phyloP scores from a whole-genome alignment of 2,329 filamentous ascomycete genomes.

The Amauroascus verrucosus region DNA sequence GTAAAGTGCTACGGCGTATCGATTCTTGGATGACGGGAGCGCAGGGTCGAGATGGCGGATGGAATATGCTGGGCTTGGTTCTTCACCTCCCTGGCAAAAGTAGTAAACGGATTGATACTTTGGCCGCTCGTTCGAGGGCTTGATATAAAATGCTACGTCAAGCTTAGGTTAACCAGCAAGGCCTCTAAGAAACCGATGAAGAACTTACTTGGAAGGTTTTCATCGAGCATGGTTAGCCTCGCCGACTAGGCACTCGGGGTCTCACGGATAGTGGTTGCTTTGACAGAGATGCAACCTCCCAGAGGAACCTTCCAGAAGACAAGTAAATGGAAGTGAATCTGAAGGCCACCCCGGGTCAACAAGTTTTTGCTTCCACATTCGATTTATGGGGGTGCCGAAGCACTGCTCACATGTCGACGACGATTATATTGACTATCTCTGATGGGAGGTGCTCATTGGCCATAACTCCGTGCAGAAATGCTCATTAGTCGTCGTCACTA shows the following conservation, averaged over 20 bases:
- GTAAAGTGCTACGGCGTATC: constrained; percentile 76
- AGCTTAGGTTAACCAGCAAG: not conserved
- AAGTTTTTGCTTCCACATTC: not conserved
- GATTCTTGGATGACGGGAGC: constrained; percentile 61
- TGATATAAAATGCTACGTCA: constrained; percentile 48
- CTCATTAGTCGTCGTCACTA: too few relatives aligned
- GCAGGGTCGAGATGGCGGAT: constrained; percentile 64
- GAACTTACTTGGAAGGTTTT: constrained; percentile 65
- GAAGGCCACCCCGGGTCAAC: not conserved
- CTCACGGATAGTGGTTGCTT: not conserved
- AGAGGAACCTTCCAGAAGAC: not conserved
- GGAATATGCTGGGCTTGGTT: constrained; percentile 70
- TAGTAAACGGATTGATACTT: constrained; percentile 33
- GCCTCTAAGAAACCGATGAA: not conserved
- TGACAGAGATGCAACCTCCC: not conserved
- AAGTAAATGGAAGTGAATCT: not conserved
- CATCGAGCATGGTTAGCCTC: constrained; percentile 64
- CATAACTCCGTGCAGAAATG: too few relatives aligned
- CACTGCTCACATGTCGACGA: too few relatives aligned
- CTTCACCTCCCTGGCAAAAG: constrained; percentile 62
- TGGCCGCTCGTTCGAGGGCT: constrained; percentile 40
- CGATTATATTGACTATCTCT: too few relatives aligned
- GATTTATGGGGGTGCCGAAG: not conserved
- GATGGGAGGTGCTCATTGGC: too few relatives aligned
- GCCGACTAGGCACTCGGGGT: not conserved